Conservation (phyloP, 768 basidiomycete genomes). For the Rhodotorula paludigena region DNA sequence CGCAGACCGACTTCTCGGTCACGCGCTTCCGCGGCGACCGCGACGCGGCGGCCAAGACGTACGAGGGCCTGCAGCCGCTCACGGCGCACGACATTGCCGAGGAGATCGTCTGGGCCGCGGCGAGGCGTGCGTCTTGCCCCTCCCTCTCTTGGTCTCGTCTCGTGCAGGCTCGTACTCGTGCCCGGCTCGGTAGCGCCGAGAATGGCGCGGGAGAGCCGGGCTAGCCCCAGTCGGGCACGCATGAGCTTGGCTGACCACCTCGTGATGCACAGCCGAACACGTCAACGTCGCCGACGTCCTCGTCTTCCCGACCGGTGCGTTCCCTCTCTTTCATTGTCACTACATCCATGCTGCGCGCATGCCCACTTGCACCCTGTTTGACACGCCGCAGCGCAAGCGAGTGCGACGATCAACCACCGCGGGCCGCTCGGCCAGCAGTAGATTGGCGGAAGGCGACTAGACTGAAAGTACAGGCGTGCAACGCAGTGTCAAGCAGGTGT, state of each 20-base stretch:
- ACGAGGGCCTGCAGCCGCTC: slow-evolving; percentile 55
- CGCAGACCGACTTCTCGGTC: slow-evolving; percentile 68
- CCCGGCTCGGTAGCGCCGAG: no score
- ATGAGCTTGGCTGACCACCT: no score
- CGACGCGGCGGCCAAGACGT: slow-evolving; percentile 76
- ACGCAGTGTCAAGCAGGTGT: no score
- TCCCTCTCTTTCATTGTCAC: not conserved
- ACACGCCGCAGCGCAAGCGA: slow-evolving; percentile 13
- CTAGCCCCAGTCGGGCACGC: no score
- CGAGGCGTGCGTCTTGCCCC: slow-evolving; percentile 55
- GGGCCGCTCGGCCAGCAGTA: not conserved
- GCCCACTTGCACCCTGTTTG: no score
- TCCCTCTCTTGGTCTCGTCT: not conserved
- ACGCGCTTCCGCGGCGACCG: slow-evolving; percentile 83
- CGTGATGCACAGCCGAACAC: slow-evolving; percentile 16
- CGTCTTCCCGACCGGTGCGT: slow-evolving; percentile 45
- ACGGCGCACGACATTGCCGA: slow-evolving; percentile 57
- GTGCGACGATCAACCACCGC: slow-evolving; percentile 27
- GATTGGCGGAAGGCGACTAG: no score
- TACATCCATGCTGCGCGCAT: no score
- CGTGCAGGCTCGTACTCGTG: no score
- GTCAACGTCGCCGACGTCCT: slow-evolving; percentile 57
- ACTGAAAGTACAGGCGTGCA: no score
- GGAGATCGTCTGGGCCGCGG: slow-evolving; percentile 94
- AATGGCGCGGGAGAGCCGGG: no score